Percentiles rank a stretch among this genome's conserved stretches.
Evolutionary conservation across 2,329 filamentous ascomycete genomes (phyloP).

Genomic region (Onygenales sp.): DNA sequence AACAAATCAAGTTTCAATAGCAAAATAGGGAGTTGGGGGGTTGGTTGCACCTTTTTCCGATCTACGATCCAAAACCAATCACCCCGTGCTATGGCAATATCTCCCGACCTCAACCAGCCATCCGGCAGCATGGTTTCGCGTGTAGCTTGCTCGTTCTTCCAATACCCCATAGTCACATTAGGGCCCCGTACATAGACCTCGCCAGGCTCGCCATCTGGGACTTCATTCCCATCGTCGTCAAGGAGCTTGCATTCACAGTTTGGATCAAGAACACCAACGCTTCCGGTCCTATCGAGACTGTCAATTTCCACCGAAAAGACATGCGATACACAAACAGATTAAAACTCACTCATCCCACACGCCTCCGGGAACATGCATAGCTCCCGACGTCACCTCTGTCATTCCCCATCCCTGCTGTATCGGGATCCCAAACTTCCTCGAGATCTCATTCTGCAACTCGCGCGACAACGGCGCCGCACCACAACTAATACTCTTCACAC

Average conservation of each 20-base stretch:
- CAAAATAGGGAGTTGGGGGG: not conserved
- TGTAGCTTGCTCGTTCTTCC: constrained; percentile 50
- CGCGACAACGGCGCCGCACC: constrained; percentile 75
- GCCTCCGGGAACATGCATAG: constrained; percentile 34
- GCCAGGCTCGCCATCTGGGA: constrained; percentile 46
- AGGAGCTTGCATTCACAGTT: constrained; percentile 47
- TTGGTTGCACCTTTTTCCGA: constrained; percentile 44
- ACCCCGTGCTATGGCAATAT: constrained; percentile 65
- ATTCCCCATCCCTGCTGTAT: constrained; percentile 93
- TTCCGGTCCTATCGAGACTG: constrained; percentile 21
- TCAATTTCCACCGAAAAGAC: not conserved
- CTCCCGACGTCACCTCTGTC: constrained; percentile 44
- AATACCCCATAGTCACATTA: constrained; percentile 54
- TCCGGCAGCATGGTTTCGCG: constrained; percentile 49
- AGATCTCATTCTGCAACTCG: constrained; percentile 68
- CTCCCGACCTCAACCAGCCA: constrained; percentile 83
- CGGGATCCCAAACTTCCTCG: constrained; percentile 57
- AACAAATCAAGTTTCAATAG: not conserved
- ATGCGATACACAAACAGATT: not conserved
- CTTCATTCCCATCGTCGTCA: constrained; percentile 44
- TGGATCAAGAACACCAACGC: constrained; percentile 45
- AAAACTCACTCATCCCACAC: constrained; percentile 23
- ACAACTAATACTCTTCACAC: constrained; percentile 71
- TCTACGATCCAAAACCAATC: constrained; percentile 87
- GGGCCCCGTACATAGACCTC: constrained; percentile 59